These are phyloP conservation scores for Abrus precatorius DNA, from an alignment of 306 rosid species.

Conservation along the genomic window DNA sequence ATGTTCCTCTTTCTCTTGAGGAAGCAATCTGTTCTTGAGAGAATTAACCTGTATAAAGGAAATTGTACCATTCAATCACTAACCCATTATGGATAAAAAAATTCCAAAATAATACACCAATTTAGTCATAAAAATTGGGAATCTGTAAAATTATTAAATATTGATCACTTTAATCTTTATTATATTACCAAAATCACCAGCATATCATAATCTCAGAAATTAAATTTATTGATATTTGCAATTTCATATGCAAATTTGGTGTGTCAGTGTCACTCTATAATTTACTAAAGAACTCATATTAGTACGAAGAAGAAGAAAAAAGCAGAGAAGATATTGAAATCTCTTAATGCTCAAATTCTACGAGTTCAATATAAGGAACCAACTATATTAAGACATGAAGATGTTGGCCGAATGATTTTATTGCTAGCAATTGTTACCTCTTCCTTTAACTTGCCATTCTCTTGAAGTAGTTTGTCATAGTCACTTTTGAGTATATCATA, in stretches of 20 bases:
- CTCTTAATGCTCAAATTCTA: background rate
- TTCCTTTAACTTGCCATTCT: constrained; percentile 55
- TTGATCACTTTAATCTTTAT: background rate
- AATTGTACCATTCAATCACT: constrained; percentile 2
- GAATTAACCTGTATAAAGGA: constrained; percentile 57
- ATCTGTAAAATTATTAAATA: background rate
- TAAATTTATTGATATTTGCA: background rate
- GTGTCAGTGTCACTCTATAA: background rate
- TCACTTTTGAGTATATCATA: constrained; percentile 61
- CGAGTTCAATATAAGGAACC: background rate
- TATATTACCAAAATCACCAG: too few species aligned
- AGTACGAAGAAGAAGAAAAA: background rate
- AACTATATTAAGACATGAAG: background rate
- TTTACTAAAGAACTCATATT: background rate
- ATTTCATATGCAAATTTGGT: background rate
- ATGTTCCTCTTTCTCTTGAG: constrained; percentile 51
- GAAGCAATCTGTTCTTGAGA: constrained; percentile 51
- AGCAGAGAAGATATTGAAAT: background rate
- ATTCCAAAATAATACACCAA: background rate
- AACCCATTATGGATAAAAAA: background rate
- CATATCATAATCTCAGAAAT: background rate
- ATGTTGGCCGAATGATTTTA: background rate
- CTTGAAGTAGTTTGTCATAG: constrained; percentile 60
- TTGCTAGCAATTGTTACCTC: constrained; percentile 55
- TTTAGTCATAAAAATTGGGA: background rate